Evolutionary conservation across 1,139 yeast genomes (phyloP), one percentile per base, ranked within the genome.

Genomic region (Taphrina populina): DNA sequence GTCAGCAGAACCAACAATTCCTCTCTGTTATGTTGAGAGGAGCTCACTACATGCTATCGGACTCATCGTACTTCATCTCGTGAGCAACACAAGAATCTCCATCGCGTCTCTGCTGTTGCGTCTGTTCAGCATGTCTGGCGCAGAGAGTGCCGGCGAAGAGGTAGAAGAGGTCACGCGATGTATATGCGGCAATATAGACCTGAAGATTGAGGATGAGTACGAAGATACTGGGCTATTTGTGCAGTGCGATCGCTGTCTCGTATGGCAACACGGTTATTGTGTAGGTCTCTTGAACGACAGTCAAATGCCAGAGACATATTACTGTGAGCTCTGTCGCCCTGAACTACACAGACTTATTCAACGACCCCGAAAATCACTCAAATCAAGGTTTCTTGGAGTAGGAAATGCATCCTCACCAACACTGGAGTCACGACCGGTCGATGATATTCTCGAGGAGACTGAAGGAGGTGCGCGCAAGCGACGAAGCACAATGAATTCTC

Each of bases 201-300:
- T 76, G 57, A 33, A 23, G 6, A 27, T 44, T 21, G 78, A 76
- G 6, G 62, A 59, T 2, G 88, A 83, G 59, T 73, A 74, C 23
- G 49, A 41, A 24, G 75, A 77, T 17, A 81, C 85, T 3, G 75
- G 58, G 13, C 55, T 77, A 32, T 84, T 86, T 90, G 80, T 84
- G 33, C 86, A 84, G 65, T 88, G 96, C 69, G 95, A 84, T 57
- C 65, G 71, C 19, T 88, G 96, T 67, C 70, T 76, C 56, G 81
- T 88, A 10, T 88, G 96, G 96, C 96, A 88, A 67, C 96, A 88
- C 67, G 79, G 82, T 30, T 72, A 70, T 56, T 88, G 96, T 69
- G 78, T 85, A 45, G 81, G 76, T 45, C 69, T 76, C 63, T 66
- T 69, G 20, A 71, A 69, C 56, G 70, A 69, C 49, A 65, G 66